These are phyloP conservation scores for Fusarium verrucosum DNA, from an alignment of 2,329 filamentous ascomycete genomes.

Conservation along the genomic window DNA sequence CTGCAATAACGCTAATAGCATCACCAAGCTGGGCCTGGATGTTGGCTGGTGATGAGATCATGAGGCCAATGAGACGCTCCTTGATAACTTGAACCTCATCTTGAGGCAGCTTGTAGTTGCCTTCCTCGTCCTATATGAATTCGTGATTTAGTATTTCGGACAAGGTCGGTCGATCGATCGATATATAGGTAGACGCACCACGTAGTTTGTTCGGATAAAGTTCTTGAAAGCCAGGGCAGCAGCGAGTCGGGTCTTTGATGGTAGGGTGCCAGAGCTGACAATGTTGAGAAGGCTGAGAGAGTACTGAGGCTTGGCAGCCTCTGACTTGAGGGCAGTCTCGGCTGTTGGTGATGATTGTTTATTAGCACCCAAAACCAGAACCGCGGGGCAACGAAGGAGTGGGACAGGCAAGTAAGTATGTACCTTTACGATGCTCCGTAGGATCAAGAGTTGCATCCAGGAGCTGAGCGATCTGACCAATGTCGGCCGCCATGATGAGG, in stretches of 20 bases:
- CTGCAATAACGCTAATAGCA: constrained; percentile 95
- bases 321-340: constrained; percentile 79
- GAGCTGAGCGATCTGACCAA: constrained; percentile 76
- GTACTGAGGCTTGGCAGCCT: constrained; percentile 87
- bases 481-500: constrained; percentile 64
- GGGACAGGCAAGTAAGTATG: constrained; percentile 37
- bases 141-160: constrained; percentile 33
- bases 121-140: constrained; percentile 79
- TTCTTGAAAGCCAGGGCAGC: constrained; percentile 98
- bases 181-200: constrained; percentile 68
- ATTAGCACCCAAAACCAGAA: constrained; percentile 47
- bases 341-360: constrained; percentile 64
- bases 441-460: constrained; percentile 92
- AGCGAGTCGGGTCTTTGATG: constrained; percentile 82
- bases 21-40: constrained; percentile 96
- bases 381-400: constrained; percentile 43
- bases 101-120: constrained; percentile 85
- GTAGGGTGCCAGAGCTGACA: constrained; percentile 77
- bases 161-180: constrained; percentile 7
- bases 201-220: constrained; percentile 94
- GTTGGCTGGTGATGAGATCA: constrained; percentile 88
- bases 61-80: constrained; percentile 91
- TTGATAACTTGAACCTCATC: constrained; percentile 93
- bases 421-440: constrained; percentile 88
- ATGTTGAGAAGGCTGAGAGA: constrained; percentile 90